phyloP scores from a whole-genome alignment of 2,329 filamentous ascomycete genomes.

The Xylaria sp. region DNA sequence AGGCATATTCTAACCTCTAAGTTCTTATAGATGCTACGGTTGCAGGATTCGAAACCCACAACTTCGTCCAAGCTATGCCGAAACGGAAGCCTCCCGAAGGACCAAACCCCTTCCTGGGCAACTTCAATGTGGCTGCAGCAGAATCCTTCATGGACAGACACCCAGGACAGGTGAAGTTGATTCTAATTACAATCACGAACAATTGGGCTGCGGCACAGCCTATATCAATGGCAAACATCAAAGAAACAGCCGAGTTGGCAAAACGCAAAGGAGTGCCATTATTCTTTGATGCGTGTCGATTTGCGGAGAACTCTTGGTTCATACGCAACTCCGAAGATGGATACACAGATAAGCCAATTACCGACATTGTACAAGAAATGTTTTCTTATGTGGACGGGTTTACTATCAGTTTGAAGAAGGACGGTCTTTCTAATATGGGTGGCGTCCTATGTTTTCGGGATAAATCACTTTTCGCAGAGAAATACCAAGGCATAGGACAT shows the following conservation, averaged over 20 bases:
- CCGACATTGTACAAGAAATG: conserved; percentile 40
- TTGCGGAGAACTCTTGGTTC: conserved; percentile 43
- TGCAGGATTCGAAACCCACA: conserved; percentile 35
- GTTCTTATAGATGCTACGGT: conserved; percentile 9
- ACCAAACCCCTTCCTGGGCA: conserved; percentile 37
- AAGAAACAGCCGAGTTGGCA: conserved; percentile 29
- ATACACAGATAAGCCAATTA: conserved; percentile 31
- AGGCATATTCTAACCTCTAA: neutral
- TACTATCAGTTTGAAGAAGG: conserved; percentile 43
- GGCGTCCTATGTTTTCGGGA: conserved; percentile 38
- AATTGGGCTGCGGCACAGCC: conserved; percentile 43
- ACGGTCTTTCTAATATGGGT: conserved; percentile 43
- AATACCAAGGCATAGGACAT: conserved; percentile 34
- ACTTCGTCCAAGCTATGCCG: conserved; percentile 25
- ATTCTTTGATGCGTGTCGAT: conserved; percentile 43
- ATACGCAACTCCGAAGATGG: conserved; percentile 40
- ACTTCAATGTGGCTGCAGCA: conserved; percentile 33
- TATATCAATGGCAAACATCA: conserved; percentile 43
- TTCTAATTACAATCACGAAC: conserved; percentile 43
- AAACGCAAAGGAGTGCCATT: conserved; percentile 35
- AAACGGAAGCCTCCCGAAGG: neutral
- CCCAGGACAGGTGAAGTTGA: conserved; percentile 28
- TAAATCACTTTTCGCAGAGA: conserved; percentile 29
- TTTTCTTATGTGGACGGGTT: conserved; percentile 42
- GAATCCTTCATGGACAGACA: conserved; percentile 29